Conservation (phyloP, 441 rosid genomes). For the Omphalea diandra region DNA sequence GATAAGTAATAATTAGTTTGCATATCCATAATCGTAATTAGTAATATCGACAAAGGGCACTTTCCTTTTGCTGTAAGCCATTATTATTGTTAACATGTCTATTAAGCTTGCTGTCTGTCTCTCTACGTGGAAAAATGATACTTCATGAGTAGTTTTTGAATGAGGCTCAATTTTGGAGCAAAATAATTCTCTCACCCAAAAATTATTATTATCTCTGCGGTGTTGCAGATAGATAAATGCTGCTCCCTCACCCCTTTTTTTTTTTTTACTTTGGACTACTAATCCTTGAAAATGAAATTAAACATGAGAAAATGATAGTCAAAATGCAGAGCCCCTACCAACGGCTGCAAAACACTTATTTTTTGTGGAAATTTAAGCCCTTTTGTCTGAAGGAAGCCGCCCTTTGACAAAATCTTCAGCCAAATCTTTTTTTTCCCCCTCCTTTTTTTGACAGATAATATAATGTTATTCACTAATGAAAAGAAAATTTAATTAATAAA, state of each 20-base stretch:
- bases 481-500: too few species aligned
- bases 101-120: slow-evolving; percentile 9
- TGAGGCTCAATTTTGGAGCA: background rate
- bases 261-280: too few species aligned
- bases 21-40: background rate
- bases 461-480: too few species aligned
- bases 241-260: too few species aligned
- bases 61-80: slow-evolving; percentile 17
- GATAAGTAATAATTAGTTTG: background rate
- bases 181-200: background rate
- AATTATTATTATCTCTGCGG: background rate
- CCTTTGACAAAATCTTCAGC: too few species aligned
- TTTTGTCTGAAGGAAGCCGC: slow-evolving; percentile 6
- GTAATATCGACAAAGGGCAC: background rate
- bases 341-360: background rate
- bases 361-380: background rate
- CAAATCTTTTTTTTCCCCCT: background rate
- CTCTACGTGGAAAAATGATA: slow-evolving; percentile 7
- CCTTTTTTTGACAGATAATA: too few species aligned
- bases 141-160: background rate
- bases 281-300: too few species aligned
- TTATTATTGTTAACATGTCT: slow-evolving; percentile 3
- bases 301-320: background rate
- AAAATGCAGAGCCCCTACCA: background rate
- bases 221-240: too few species aligned